phyloP scores from a whole-genome alignment of 1,284 basidiomycete genomes.

The Boletus sp. region DNA sequence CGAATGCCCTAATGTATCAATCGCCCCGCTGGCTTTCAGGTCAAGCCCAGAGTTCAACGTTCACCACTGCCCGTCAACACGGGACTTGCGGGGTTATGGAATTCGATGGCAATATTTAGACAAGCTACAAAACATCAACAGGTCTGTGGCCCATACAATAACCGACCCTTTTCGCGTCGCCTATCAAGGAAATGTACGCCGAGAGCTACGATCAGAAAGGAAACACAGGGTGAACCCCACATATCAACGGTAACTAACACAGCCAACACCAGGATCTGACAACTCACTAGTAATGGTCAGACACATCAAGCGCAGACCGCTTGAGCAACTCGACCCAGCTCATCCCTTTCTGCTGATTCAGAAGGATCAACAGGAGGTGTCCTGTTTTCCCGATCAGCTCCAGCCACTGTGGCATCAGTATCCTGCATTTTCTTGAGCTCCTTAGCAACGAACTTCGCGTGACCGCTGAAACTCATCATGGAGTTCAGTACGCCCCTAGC shows the following conservation, averaged over 20 bases:
- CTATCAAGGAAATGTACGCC: no score
- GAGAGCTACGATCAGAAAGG: no score
- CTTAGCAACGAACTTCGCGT: constrained; percentile 64
- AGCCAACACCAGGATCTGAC: constrained; percentile 2
- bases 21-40: no score
- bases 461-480: constrained; percentile 58
- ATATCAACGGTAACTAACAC: neutral
- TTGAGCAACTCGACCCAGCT: constrained; percentile 20
- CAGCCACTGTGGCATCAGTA: constrained; percentile 17
- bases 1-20: no score
- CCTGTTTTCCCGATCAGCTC: neutral
- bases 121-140: no score
- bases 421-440: constrained; percentile 54
- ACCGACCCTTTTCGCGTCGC: no score
- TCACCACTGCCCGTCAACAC: no score
- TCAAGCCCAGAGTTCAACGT: no score
- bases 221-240: no score
- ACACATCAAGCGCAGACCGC: constrained; percentile 17
- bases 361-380: constrained; percentile 5
- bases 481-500: constrained; percentile 51
- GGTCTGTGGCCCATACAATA: no score
- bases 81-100: no score
- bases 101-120: no score
- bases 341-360: constrained; percentile 13
- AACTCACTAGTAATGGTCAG: neutral